These are phyloP conservation scores for Pythium diclinum DNA, from an alignment of 352 stramenopile genomes.

Conservation along the genomic window DNA sequence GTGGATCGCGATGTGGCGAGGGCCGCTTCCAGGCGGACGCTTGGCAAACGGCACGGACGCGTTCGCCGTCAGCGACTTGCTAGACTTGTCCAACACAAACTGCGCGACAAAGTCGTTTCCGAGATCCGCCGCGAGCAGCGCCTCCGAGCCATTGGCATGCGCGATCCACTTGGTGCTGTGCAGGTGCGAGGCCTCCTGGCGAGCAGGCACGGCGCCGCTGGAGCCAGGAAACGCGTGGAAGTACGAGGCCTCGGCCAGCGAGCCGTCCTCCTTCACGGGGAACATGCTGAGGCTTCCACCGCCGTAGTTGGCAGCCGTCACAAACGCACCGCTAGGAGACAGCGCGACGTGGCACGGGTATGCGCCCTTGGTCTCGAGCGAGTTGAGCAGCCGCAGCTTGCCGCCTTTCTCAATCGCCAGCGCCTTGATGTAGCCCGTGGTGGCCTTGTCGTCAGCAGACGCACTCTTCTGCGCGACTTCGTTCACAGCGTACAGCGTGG, in stretches of 20 bases:
- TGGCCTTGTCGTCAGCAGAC: constrained; percentile 27
- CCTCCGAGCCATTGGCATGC: constrained; percentile 27
- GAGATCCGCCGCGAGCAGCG: constrained; percentile 56
- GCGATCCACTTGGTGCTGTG: constrained; percentile 67
- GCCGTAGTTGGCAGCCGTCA: constrained; percentile 73
- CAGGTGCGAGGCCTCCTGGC: constrained; percentile 71
- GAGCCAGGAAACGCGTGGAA: constrained; percentile 43
- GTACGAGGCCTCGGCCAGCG: constrained; percentile 40
- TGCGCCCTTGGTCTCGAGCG: constrained; percentile 48
- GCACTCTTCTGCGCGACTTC: constrained; percentile 43
- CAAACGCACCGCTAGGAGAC: constrained; percentile 41
- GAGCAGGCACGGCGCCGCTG: constrained; percentile 48
- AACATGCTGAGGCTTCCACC: constrained; percentile 61
- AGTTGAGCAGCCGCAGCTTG: constrained; percentile 42
- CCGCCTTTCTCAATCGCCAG: constrained; percentile 44
- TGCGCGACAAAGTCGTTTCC: constrained; percentile 69
- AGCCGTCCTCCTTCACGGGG: constrained; percentile 53
- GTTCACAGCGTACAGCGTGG: constrained; percentile 63
- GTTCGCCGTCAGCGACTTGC: constrained; percentile 40
- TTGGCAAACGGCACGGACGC: constrained; percentile 38
- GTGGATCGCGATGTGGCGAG: constrained; percentile 79
- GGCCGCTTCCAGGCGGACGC: constrained; percentile 47
- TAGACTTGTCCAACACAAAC: constrained; percentile 40
- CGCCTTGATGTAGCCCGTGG: constrained; percentile 62
- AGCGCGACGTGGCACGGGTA: constrained; percentile 68